A percentile compares a stretch with the other conserved stretches of the same genome.
These are phyloP conservation scores for Hypoxylon sp. DNA, from an alignment of 2,329 filamentous ascomycete species.

Conservation along the genomic window DNA sequence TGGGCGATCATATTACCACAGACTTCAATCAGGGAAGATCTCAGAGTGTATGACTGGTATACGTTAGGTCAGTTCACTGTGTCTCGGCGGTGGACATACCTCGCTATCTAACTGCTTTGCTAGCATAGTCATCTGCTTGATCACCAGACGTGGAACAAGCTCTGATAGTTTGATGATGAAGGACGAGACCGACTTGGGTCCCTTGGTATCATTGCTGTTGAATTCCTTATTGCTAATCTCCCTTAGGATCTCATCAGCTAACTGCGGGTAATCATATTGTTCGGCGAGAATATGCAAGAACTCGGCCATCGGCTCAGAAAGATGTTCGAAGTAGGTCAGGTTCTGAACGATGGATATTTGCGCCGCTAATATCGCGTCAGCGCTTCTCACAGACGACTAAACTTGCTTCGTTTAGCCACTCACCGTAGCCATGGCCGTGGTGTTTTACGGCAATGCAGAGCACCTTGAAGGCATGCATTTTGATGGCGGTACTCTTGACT, in stretches of 20 bases:
- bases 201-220: conserved; percentile 94
- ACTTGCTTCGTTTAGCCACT: conserved; percentile 44
- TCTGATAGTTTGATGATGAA: conserved; percentile 96
- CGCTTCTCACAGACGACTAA: neutral
- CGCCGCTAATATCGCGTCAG: conserved; percentile 70
- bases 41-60: conserved; percentile 85
- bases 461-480: conserved; percentile 98
- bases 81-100: conserved; percentile 57
- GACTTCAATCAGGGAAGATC: conserved; percentile 94
- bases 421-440: conserved; percentile 95
- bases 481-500: conserved; percentile 87
- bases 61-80: conserved; percentile 29
- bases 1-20: conserved; percentile 95
- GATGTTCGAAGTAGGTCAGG: conserved; percentile 96
- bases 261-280: conserved; percentile 96
- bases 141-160: conserved; percentile 88
- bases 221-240: conserved; percentile 98
- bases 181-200: conserved; percentile 94
- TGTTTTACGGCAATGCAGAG: conserved; percentile 97
- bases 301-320: conserved; percentile 99
- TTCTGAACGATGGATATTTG: conserved; percentile 99
- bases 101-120: conserved; percentile 97
- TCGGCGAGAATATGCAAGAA: conserved; percentile 95
- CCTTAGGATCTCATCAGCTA: conserved; percentile 91
- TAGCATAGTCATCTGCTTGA: conserved; percentile 96